Evolutionary conservation across 2,329 filamentous ascomycete genomes (phyloP).

Genomic region (Apiospora hydei): DNA sequence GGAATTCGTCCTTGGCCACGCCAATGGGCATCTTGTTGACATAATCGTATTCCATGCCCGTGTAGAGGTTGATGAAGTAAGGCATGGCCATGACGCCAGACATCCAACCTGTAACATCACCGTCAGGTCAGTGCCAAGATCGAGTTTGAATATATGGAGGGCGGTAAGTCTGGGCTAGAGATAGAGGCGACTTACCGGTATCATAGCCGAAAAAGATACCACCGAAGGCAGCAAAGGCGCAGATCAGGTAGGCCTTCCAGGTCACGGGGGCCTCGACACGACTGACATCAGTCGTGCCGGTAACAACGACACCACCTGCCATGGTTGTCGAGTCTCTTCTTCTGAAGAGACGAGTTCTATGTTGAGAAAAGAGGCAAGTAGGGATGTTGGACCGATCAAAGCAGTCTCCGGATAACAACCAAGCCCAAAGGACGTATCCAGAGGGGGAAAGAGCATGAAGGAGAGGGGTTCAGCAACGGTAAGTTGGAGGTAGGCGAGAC

Average conservation of each 20-base stretch:
- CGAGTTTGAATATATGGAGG: not conserved
- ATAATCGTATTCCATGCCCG: slow-evolving; percentile 45
- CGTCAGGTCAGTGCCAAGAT: slow-evolving; percentile 6
- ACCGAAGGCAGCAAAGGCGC: slow-evolving; percentile 43
- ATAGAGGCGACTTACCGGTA: slow-evolving; percentile 37
- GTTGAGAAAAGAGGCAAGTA: slow-evolving; percentile 11
- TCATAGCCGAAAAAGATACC: slow-evolving; percentile 52
- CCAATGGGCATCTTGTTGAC: slow-evolving; percentile 35
- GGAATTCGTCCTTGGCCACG: slow-evolving; percentile 42
- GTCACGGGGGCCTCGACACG: slow-evolving; percentile 66
- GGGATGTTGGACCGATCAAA: not conserved
- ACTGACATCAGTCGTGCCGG: slow-evolving; percentile 55
- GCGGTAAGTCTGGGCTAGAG: not conserved
- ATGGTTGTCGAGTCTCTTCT: slow-evolving; percentile 31
- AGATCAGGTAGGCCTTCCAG: slow-evolving; percentile 55
- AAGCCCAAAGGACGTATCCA: not conserved
- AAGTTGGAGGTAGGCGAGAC: not conserved
- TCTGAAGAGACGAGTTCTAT: not conserved
- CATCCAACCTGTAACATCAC: slow-evolving; percentile 59
- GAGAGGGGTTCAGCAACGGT: not conserved
- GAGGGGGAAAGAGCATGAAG: not conserved
- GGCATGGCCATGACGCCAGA: slow-evolving; percentile 52
- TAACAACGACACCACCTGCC: slow-evolving; percentile 39
- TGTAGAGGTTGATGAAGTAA: slow-evolving; percentile 51
- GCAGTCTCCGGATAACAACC: not conserved